Evolutionary conservation across 495 filamentous ascomycete genomes (phyloP).

Genomic region (Pseudotulostoma volvatum): DNA sequence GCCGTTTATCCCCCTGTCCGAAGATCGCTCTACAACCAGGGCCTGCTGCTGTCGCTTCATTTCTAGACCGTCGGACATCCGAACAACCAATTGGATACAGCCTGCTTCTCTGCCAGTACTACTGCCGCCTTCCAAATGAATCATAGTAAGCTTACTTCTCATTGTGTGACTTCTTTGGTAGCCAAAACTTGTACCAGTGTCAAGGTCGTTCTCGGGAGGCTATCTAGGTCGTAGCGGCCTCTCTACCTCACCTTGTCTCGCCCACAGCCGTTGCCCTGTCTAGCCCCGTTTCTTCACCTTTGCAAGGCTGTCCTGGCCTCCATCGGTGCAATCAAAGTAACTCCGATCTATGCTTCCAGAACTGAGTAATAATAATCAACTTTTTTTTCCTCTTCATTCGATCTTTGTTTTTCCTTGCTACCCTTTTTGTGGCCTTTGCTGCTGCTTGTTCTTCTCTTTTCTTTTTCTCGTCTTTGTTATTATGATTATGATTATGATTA

Average conservation of each 20-base stretch:
- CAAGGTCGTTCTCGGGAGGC: background rate
- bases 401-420: constrained; percentile 2
- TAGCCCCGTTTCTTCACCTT: background rate
- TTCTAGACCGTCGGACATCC: too few relatives aligned
- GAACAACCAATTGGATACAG: too few relatives aligned
- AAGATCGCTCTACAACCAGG: background rate
- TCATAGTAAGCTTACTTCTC: constrained; percentile 2
- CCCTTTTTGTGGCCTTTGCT: constrained; percentile 4
- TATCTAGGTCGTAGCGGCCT: background rate
- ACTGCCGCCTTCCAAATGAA: constrained; percentile 1
- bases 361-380: too few relatives aligned
- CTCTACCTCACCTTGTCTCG: background rate
- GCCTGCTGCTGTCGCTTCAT: background rate
- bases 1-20: background rate
- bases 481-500: too few relatives aligned
- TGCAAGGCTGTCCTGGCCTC: background rate
- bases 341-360: background rate
- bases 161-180: background rate
- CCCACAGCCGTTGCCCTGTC: background rate
- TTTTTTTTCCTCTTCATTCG: background rate
- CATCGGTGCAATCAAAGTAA: background rate
- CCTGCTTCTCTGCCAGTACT: too few relatives aligned
- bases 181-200: too few relatives aligned
- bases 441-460: constrained; percentile 8
- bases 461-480: constrained; percentile 10